Percentiles rank a stretch among this genome's conserved stretches.
phyloP scores from a whole-genome alignment of 1,284 basidiomycete genomes.

The Tilletia walkeri region DNA sequence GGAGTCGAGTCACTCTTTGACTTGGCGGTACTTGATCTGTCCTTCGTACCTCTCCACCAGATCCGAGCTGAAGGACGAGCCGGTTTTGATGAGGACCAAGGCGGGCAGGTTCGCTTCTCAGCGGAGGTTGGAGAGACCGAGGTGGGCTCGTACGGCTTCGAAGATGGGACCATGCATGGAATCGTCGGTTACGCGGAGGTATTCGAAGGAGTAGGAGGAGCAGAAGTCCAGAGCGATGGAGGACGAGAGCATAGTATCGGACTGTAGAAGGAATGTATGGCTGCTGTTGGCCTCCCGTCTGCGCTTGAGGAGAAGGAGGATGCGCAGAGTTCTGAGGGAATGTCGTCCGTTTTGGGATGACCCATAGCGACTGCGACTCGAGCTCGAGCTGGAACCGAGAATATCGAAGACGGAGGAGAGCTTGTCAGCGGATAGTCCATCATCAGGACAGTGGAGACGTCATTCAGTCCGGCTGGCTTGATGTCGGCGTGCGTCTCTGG shows the following conservation, averaged over 20 bases:
- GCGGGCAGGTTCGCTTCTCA: slow-evolving; percentile 37
- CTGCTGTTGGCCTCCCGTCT: not conserved
- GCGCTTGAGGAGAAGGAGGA: not conserved
- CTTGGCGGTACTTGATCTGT: too few species aligned
- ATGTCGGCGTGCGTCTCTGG: not conserved
- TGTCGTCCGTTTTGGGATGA: slow-evolving; percentile 15
- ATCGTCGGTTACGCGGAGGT: slow-evolving; percentile 35
- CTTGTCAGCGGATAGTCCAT: slow-evolving; percentile 34
- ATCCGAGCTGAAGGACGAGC: too few species aligned
- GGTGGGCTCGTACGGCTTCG: slow-evolving; percentile 32
- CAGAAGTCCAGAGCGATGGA: slow-evolving; percentile 52
- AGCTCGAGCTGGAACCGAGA: slow-evolving; percentile 32
- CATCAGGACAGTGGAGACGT: slow-evolving; percentile 25
- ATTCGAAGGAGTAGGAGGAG: slow-evolving; percentile 39
- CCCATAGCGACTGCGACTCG: slow-evolving; percentile 22
- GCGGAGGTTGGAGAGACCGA: slow-evolving; percentile 36
- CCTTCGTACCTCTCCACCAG: too few species aligned
- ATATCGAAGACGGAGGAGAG: slow-evolving; percentile 29
- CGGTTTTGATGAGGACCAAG: slow-evolving; percentile 31
- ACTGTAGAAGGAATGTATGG: not conserved
- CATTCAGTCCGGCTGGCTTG: slow-evolving; percentile 13
- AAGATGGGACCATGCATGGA: slow-evolving; percentile 32
- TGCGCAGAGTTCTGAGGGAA: not conserved
- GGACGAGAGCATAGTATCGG: not conserved
- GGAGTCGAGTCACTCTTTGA: too few species aligned